Evolutionary conservation across 2,329 filamentous ascomycete genomes (phyloP), one percentile per base, ranked within the genome.

Genomic region (Stachybotrys chartarum): DNA sequence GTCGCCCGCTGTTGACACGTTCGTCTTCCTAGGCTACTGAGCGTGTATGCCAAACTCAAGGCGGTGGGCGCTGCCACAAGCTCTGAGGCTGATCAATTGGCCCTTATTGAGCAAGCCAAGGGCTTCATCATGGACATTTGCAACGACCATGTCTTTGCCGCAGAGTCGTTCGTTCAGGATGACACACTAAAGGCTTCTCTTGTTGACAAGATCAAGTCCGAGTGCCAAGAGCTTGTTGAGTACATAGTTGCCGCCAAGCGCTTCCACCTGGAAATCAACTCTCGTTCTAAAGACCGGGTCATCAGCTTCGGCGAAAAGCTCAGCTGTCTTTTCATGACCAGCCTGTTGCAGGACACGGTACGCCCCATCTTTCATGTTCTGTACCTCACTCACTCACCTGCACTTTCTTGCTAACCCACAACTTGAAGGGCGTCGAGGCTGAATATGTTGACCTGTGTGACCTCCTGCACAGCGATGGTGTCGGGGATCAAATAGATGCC

Each of bases 251-350:
- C 83, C 1, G 81, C 83, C 10, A 83, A 82, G 69, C 77, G 83
- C 60, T 87, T 86, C 72, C 83, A 86, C 66, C 75, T 87, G 47
- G 88, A 92, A 70, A 88, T 92, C 66, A 90, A 90, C 68, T 82
- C 87, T 6, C 81, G 87, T 64, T 87, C 86, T 57, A 90, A 91
- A 70, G 90, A 94, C 67, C 88, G 93, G 63, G 90, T 99, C 59
- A 87, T 97, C 58, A 95, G 91, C 70, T 91, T 94, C 63, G 94
- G 94, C 55, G 94, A 99, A 79, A 97, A 96, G 75, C 78, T 99
- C 62, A 95, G 91, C 73, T 97, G 93, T 72, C 83, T 87, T 35
- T 94, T 94, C 70, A 92, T 99, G 88, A 83, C 93, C 24, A 85
- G 88, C 6, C 73, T 97, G 58, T 74, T 99, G 60, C 85, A 88